Evolutionary conservation across 2,329 filamentous ascomycete genomes (phyloP).

Genomic region (Cladophialophora carrionii): DNA sequence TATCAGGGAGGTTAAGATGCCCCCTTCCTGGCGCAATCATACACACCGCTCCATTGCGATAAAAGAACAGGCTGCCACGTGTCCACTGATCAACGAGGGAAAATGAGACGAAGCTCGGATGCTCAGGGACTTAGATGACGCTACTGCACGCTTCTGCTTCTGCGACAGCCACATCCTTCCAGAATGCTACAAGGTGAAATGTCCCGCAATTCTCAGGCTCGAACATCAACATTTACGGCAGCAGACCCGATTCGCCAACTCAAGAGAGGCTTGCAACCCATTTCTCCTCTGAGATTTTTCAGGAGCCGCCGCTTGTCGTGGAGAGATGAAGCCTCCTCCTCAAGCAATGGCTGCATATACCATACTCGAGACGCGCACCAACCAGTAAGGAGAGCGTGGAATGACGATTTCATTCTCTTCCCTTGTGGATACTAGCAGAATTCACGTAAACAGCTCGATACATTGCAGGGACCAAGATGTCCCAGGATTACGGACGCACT

Average conservation of each 20-base stretch:
- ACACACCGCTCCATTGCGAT: conserved; percentile 9
- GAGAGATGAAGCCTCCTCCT: neutral
- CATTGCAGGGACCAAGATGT: neutral
- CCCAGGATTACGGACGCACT: neutral
- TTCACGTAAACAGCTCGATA: neutral
- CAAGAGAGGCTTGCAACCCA: neutral
- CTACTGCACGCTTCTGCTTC: conserved; percentile 9
- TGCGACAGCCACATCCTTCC: neutral
- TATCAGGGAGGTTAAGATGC: neutral
- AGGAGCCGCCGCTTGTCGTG: neutral
- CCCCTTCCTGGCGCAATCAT: neutral
- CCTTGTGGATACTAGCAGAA: neutral
- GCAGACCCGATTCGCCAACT: neutral
- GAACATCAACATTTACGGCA: neutral
- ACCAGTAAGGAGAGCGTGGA: neutral
- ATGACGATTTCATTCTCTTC: neutral
- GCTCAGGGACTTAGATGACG: conserved; percentile 14
- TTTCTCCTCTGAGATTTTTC: neutral
- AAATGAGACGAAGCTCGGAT: neutral
- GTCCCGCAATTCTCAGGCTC: neutral
- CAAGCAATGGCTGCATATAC: neutral
- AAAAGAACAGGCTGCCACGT: conserved; percentile 9
- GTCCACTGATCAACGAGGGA: neutral
- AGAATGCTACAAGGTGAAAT: neutral
- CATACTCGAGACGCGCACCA: neutral